Conservation (phyloP, 768 basidiomycete species). For the Tubosaeta sp. region DNA sequence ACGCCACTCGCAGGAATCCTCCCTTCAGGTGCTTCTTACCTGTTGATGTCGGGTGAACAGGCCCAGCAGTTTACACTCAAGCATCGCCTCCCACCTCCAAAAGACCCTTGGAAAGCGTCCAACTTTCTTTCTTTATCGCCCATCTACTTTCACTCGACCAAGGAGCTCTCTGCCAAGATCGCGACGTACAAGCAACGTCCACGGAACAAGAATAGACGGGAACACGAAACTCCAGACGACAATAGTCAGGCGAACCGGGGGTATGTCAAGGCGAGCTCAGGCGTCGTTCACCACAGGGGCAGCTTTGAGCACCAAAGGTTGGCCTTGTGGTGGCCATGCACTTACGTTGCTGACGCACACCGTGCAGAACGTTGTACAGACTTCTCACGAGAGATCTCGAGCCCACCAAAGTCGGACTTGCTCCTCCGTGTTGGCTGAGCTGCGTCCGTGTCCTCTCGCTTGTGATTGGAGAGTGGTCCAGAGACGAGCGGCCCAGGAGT, state of each 20-base stretch:
- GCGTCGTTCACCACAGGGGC: conserved; percentile 29
- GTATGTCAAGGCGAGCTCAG: conserved; percentile 23
- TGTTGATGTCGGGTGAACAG: conserved; percentile 38
- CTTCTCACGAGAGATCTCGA: conserved; percentile 22
- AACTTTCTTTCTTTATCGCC: conserved; percentile 47
- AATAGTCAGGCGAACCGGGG: conserved; percentile 42
- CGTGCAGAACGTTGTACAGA: conserved; percentile 30
- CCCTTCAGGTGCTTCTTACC: conserved; percentile 40
- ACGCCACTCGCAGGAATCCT: conserved; percentile 36
- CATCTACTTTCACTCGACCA: conserved; percentile 34
- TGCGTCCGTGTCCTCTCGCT: conserved; percentile 34
- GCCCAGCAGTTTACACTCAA: conserved; percentile 18
- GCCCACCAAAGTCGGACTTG: conserved; percentile 31
- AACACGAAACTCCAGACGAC: conserved; percentile 20
- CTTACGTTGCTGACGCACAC: background rate
- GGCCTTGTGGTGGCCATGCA: background rate
- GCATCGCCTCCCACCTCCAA: conserved; percentile 14
- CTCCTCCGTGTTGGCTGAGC: conserved; percentile 29
- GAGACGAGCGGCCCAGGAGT: conserved; percentile 29
- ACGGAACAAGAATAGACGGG: conserved; percentile 29
- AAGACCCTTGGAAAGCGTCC: conserved; percentile 9
- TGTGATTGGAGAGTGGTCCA: conserved; percentile 31
- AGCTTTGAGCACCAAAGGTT: conserved; percentile 49
- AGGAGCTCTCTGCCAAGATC: conserved; percentile 37
- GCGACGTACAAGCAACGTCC: conserved; percentile 35